Percentiles rank a stretch among this genome's conserved stretches.
phyloP scores from a whole-genome alignment of 2,329 filamentous ascomycete species.

The Dryadomyces quercus-mongolicae region DNA sequence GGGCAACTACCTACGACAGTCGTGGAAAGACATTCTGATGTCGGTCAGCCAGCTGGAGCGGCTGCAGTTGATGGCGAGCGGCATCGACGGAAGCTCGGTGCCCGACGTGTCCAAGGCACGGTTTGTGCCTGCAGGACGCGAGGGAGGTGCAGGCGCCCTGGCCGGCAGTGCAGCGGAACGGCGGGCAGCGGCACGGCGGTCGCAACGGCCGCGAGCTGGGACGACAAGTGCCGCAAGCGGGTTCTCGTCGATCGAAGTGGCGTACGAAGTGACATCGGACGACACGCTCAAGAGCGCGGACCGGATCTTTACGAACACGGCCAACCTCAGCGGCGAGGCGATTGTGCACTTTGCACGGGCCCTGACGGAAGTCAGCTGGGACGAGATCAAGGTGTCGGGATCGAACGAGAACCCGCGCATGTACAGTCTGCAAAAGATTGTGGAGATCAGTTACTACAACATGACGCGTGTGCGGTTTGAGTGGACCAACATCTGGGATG shows the following conservation, averaged over 20 bases:
- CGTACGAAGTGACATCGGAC: conserved; percentile 81
- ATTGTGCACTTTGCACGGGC: conserved; percentile 93
- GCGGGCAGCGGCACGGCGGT: conserved; percentile 52
- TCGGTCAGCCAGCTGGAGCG: conserved; percentile 94
- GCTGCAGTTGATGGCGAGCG: conserved; percentile 86
- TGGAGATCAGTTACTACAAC: conserved; percentile 99
- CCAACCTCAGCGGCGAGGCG: conserved; percentile 81
- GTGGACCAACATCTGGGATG: conserved; percentile 95
- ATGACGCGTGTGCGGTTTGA: conserved; percentile 98
- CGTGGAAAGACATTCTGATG: conserved; percentile 91
- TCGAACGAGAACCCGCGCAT: conserved; percentile 92
- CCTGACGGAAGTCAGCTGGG: conserved; percentile 93
- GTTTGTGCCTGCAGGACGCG: conserved; percentile 43
- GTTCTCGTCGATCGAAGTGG: conserved; percentile 61
- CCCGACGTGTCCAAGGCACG: conserved; percentile 83
- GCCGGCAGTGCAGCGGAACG: conserved; percentile 34
- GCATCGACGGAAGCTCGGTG: conserved; percentile 83
- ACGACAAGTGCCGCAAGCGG: conserved; percentile 46
- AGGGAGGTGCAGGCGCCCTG: neutral
- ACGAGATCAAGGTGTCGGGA: conserved; percentile 95
- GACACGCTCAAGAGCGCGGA: conserved; percentile 79
- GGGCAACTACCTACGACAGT: conserved; percentile 76
- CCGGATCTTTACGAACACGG: conserved; percentile 92
- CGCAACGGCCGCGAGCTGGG: conserved; percentile 37
- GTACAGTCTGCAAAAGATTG: conserved; percentile 94